Conservation (phyloP, 2,329 filamentous ascomycete genomes). For the Penicillium janthinellum region DNA sequence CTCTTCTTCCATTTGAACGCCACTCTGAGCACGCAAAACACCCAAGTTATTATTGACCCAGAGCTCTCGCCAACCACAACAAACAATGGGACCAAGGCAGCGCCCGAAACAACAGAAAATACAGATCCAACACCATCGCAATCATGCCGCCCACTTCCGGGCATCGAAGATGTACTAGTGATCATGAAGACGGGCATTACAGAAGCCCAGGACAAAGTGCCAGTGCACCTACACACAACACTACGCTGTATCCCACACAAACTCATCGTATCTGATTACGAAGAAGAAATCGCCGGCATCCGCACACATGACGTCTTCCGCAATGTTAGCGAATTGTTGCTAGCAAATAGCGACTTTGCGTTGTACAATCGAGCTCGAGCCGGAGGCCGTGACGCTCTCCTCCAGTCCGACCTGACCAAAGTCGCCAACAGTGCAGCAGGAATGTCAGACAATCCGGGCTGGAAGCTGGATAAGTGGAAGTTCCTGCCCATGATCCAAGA, state of each 20-base stretch:
- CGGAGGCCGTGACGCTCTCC: constrained; percentile 41
- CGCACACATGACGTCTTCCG: constrained; percentile 54
- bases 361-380: constrained; percentile 46
- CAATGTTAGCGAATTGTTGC: constrained; percentile 34
- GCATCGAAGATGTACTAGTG: constrained; percentile 56
- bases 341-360: constrained; percentile 23
- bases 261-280: constrained; percentile 61
- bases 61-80: not conserved
- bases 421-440: constrained; percentile 34
- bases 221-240: constrained; percentile 56
- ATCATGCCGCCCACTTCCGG: constrained; percentile 39
- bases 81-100: constrained; percentile 5
- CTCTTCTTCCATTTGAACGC: constrained; percentile 21
- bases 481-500: constrained; percentile 57
- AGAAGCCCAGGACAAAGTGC: constrained; percentile 57
- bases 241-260: constrained; percentile 59
- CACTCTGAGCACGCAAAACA: constrained; percentile 4
- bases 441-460: constrained; percentile 45
- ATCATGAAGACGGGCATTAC: constrained; percentile 61
- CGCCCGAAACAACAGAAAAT: not conserved
- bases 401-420: constrained; percentile 26
- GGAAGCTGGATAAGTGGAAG: constrained; percentile 59
- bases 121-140: constrained; percentile 1
- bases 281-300: constrained; percentile 53
- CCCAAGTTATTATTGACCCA: constrained; percentile 12